phyloP scores from a whole-genome alignment of 768 basidiomycete genomes.

The Steccherinum ochraceum region DNA sequence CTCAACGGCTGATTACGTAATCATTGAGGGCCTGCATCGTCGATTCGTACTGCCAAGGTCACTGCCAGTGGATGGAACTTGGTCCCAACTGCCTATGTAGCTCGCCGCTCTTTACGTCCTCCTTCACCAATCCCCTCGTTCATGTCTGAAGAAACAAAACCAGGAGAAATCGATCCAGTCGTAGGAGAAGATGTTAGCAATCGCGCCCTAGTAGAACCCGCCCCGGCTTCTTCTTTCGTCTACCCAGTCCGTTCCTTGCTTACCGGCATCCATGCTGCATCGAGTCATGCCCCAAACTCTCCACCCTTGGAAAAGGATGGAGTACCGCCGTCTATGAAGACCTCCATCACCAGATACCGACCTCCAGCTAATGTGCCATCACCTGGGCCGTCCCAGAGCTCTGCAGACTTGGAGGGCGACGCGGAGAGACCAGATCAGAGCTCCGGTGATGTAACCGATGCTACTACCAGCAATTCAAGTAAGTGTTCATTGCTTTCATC shows the following conservation, averaged over 20 bases:
- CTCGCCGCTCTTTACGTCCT: no score
- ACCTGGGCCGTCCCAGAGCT: not conserved
- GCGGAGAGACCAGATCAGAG: not conserved
- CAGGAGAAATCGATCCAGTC: not conserved
- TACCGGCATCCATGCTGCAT: conserved; percentile 19
- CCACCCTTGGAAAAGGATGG: not conserved
- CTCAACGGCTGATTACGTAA: no score
- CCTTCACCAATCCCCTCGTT: no score
- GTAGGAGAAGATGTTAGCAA: not conserved
- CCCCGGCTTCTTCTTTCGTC: conserved; percentile 18
- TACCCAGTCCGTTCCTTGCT: conserved; percentile 31
- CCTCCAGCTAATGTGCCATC: not conserved
- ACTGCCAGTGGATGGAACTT: no score
- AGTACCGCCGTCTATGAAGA: not conserved
- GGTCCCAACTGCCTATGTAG: no score
- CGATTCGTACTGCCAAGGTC: no score
- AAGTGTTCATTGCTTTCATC: not conserved
- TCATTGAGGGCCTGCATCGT: no score
- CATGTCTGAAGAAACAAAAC: not conserved
- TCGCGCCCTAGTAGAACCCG: no score
- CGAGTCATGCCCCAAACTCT: not conserved
- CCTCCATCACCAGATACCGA: not conserved
- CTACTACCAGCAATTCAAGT: not conserved
- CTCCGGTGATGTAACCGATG: not conserved
- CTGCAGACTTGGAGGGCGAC: not conserved